Base-by-base conservation (phyloP, 2,329 filamentous ascomycete genomes). In the Talaromyces sp. region DNA sequence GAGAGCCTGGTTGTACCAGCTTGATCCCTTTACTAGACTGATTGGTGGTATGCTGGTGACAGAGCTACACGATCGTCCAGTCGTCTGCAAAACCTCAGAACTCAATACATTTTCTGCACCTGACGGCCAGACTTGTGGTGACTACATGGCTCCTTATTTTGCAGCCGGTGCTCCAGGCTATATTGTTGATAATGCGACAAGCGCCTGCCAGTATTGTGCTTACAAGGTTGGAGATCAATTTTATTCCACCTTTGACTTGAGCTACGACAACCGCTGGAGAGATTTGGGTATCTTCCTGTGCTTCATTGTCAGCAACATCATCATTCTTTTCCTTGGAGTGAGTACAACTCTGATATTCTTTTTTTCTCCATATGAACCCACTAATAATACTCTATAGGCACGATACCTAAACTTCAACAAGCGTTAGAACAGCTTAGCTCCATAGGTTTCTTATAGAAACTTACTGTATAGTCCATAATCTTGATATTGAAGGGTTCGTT, bases 161-260 rank as follows among this genome's bases (percentile, higher is more conserved):
- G 79, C 81, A 3, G 72, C 71, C 3, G 89, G 90, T n/a, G 90
- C 89, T 0, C 73, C 85, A 0, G 92, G 92, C 0, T 96, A 96
- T 70, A 75, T 96, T 2, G 82, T 86, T 43, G 81, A 87, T 70
- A 89, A 90, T 69, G 81, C 82, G 1, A 91, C 90, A 0, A 84
- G 80, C 56, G 78, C 82, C 25, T 96, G 93, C 79, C 81, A 89
- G 72, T 96, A 96, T 79, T 97, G 93, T 73, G 90, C 92, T 0
- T 96, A 87, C 79, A 88, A 85, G 67, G 80, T 91, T 13, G 93
- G 92, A 35, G 90, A 96, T 69, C 83, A 96, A 79, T 96, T 94
- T 73, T 96, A 91, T 73, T 73, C 80, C 62, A 83, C 86, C 0
- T 83, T 96, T 19, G 84, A 85, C 2, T 85, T 96, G 72, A 80